Evolutionary conservation across 2,329 filamentous ascomycete genomes (phyloP).

Genomic region (Bipolaris victoriae): DNA sequence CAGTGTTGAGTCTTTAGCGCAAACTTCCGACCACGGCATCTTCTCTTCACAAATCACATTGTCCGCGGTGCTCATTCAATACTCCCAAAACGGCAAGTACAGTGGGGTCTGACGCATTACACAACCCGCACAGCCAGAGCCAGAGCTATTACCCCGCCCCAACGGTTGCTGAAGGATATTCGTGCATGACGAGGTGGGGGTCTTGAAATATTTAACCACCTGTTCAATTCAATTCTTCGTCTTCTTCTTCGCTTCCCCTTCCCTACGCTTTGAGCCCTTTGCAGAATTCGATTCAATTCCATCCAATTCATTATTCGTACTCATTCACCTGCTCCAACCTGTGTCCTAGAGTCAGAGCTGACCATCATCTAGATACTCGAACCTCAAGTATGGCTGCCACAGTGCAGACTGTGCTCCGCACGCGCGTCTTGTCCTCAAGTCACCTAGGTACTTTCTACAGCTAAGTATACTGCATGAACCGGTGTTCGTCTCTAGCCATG

Average conservation of each 20-base stretch:
- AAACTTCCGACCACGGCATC: constrained; percentile 1
- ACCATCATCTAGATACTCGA: constrained; percentile 26
- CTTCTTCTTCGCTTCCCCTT: constrained; percentile 1
- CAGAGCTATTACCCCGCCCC: constrained; percentile 33
- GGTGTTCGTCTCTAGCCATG: constrained; percentile 46
- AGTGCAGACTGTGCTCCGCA: constrained; percentile 39
- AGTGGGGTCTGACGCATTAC: constrained; percentile 12
- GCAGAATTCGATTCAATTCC: not conserved
- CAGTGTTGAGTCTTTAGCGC: constrained; percentile 2
- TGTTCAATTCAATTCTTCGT: constrained; percentile 5
- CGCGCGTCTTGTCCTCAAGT: constrained; percentile 44
- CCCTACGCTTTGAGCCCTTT: not conserved
- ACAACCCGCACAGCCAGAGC: constrained; percentile 10
- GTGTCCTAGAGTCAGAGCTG: constrained; percentile 22
- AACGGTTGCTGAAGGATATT: constrained; percentile 32
- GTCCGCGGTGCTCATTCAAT: constrained; percentile 9
- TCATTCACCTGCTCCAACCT: constrained; percentile 12
- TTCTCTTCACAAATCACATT: constrained; percentile 11
- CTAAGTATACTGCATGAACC: constrained; percentile 53
- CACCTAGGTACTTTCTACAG: constrained; percentile 48
- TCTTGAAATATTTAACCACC: constrained; percentile 30
- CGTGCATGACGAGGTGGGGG: constrained; percentile 12
- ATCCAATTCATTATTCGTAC: constrained; percentile 26
- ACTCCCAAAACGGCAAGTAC: constrained; percentile 7
- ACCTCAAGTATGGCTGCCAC: constrained; percentile 40